phyloP scores from a whole-genome alignment of 805 yeast species.

The Yamadazyma sp. region DNA sequence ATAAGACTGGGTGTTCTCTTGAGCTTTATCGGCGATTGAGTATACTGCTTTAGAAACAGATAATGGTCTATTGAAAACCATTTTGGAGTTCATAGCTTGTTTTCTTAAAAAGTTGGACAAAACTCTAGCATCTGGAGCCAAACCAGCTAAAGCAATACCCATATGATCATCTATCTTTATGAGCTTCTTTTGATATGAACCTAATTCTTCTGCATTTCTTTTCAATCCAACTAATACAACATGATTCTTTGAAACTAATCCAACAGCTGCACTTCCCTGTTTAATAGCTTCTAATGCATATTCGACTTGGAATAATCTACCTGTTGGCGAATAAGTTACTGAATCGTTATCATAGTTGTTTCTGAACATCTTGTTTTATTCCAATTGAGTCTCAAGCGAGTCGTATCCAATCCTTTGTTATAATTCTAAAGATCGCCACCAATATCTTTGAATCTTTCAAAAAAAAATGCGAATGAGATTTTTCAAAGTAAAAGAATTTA shows the following conservation, averaged over 20 bases:
- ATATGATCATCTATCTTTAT: constrained; percentile 89
- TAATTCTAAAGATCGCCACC: constrained; percentile 1
- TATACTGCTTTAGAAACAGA: constrained; percentile 80
- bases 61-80: constrained; percentile 83
- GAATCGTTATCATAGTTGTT: constrained; percentile 98
- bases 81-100: constrained; percentile 82
- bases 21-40: constrained; percentile 94
- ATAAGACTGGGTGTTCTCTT: constrained; percentile 90
- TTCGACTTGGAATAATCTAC: constrained; percentile 84
- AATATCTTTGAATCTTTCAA: too few species aligned
- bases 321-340: constrained; percentile 95
- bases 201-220: constrained; percentile 94
- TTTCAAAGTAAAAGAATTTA: background rate
- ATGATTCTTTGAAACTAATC: constrained; percentile 78
- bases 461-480: background rate
- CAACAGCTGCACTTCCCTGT: constrained; percentile 97
- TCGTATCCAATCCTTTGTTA: background rate
- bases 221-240: constrained; percentile 93
- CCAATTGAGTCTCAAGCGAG: background rate
- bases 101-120: constrained; percentile 84
- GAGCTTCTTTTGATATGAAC: constrained; percentile 93
- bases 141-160: constrained; percentile 95
- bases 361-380: constrained; percentile 59
- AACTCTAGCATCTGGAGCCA: constrained; percentile 97
- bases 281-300: constrained; percentile 94